Conservation (phyloP, 2,329 filamentous ascomycete genomes). For the Colletotrichum viniferum region DNA sequence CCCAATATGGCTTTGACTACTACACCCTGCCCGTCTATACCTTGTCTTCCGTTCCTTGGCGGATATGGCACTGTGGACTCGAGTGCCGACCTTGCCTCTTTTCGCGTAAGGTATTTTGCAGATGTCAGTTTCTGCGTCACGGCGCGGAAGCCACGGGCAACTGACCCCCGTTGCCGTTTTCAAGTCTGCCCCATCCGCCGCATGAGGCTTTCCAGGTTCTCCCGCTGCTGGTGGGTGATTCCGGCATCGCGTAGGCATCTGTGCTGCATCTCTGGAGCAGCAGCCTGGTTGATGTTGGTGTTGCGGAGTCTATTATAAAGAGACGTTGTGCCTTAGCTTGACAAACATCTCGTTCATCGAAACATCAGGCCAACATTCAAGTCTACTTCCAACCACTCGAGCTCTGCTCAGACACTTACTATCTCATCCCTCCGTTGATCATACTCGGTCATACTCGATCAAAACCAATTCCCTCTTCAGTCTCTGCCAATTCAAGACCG, state of each 20-base stretch:
- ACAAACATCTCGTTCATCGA: background rate
- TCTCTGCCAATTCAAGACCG: background rate
- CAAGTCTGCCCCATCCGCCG: conserved; percentile 18
- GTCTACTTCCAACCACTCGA: background rate
- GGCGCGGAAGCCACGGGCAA: conserved; percentile 4
- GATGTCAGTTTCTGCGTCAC: conserved; percentile 14
- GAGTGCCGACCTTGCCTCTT: background rate
- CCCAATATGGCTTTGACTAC: background rate
- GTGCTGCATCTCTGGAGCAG: background rate
- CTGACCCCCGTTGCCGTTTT: background rate
- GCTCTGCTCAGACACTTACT: background rate
- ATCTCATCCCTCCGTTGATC: background rate
- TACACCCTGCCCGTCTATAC: background rate
- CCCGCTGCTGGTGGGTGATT: background rate
- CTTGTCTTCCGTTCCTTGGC: background rate
- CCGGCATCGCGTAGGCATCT: background rate
- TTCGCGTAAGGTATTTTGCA: background rate
- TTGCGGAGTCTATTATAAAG: conserved; percentile 7
- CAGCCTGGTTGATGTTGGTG: background rate
- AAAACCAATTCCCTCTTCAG: background rate
- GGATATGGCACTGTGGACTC: background rate
- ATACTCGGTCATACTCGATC: background rate
- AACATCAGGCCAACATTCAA: background rate
- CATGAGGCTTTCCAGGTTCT: conserved; percentile 9
- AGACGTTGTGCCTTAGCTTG: background rate